Evolutionary conservation across 2,329 filamentous ascomycete genomes (phyloP).

Genomic region (Myriosclerotinia scirpicola): DNA sequence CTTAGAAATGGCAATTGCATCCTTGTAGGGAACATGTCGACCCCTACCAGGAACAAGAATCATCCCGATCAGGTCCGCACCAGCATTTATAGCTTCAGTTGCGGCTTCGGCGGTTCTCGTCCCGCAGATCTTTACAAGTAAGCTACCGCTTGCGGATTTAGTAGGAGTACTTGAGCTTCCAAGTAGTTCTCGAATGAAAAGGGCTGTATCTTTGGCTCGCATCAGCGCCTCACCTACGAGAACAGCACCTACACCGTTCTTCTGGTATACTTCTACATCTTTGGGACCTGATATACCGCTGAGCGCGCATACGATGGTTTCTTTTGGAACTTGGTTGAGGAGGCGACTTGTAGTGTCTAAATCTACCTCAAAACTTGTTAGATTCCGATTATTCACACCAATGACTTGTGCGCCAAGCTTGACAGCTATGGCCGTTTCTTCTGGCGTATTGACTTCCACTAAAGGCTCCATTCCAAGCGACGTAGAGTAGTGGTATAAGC

Average conservation of each 20-base stretch:
- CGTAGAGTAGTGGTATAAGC: slow-evolving; percentile 83
- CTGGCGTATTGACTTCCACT: slow-evolving; percentile 91
- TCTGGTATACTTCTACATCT: slow-evolving; percentile 84
- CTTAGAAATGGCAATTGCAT: slow-evolving; percentile 76
- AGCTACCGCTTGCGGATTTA: slow-evolving; percentile 45
- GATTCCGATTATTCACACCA: slow-evolving; percentile 95
- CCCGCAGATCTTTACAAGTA: slow-evolving; percentile 93
- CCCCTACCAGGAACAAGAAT: slow-evolving; percentile 82
- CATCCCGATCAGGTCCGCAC: slow-evolving; percentile 90
- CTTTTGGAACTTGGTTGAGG: slow-evolving; percentile 80
- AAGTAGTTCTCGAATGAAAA: slow-evolving; percentile 83
- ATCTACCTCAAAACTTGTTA: slow-evolving; percentile 96
- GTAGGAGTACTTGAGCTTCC: slow-evolving; percentile 49
- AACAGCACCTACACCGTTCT: slow-evolving; percentile 87
- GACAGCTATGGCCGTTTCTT: slow-evolving; percentile 88
- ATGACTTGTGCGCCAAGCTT: slow-evolving; percentile 86
- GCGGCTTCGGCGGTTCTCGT: slow-evolving; percentile 83
- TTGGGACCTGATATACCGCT: slow-evolving; percentile 89
- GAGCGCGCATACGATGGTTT: slow-evolving; percentile 86
- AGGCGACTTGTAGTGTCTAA: slow-evolving; percentile 86
- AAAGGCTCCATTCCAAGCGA: slow-evolving; percentile 95
- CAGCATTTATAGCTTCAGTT: slow-evolving; percentile 74
- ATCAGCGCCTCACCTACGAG: slow-evolving; percentile 95
- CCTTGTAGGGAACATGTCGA: slow-evolving; percentile 75
- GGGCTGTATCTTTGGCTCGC: slow-evolving; percentile 78